phyloP scores from a whole-genome alignment of 768 basidiomycete genomes.

The Lactifluus piperatus region DNA sequence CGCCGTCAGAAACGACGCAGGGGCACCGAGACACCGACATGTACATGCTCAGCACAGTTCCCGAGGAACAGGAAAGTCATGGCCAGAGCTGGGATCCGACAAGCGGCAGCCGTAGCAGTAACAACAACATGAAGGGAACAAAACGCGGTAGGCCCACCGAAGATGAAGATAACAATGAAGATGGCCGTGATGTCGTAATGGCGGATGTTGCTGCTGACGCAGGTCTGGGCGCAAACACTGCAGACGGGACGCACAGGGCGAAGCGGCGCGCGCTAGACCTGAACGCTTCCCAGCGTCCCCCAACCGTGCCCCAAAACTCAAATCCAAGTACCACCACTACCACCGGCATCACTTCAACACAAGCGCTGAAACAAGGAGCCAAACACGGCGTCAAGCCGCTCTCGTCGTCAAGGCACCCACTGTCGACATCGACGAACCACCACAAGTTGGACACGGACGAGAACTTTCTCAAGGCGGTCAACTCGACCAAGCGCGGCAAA shows the following conservation, averaged over 20 bases:
- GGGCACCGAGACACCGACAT: not conserved
- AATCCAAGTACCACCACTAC: too few species aligned
- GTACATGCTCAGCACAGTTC: not conserved
- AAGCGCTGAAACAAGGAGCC: not conserved
- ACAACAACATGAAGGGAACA: not conserved
- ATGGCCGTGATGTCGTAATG: not conserved
- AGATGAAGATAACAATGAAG: too few species aligned
- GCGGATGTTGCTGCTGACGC: not conserved
- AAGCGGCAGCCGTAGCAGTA: too few species aligned
- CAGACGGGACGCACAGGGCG: not conserved
- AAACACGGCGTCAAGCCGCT: not conserved
- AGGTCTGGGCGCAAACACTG: not conserved
- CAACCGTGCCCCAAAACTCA: too few species aligned
- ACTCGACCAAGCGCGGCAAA: conserved; percentile 61
- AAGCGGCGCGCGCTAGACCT: conserved; percentile 11
- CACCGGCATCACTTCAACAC: not conserved
- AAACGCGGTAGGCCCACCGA: conserved; percentile 2
- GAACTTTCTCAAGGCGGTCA: conserved; percentile 58
- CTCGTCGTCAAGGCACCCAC: not conserved
- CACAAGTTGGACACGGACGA: conserved; percentile 45
- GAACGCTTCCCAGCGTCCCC: not conserved
- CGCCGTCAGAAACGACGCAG: not conserved
- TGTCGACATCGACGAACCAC: not conserved
- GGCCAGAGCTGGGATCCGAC: not conserved
- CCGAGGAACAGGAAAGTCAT: conserved; percentile 11